phyloP scores from a whole-genome alignment of 805 yeast species.

The Cyberlindnera bimundalis region DNA sequence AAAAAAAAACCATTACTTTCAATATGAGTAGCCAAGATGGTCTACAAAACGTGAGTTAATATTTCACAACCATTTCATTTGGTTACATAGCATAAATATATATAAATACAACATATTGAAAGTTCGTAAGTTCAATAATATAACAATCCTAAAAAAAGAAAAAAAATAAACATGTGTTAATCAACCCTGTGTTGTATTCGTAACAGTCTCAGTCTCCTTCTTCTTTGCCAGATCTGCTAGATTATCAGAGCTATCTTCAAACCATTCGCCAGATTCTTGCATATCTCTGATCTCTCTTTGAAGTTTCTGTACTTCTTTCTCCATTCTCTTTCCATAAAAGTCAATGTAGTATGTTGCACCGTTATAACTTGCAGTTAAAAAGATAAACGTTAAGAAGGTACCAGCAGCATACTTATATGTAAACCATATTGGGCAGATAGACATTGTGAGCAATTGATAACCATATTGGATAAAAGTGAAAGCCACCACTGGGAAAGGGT shows the following conservation, averaged over 20 bases:
- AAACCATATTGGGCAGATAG: conserved; percentile 87
- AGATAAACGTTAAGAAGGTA: conserved; percentile 66
- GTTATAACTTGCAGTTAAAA: conserved; percentile 76
- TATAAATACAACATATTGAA: too few relatives aligned
- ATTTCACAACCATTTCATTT: too few relatives aligned
- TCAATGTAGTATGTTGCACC: conserved; percentile 96
- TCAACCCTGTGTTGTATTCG: too few relatives aligned
- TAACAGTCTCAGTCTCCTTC: neutral
- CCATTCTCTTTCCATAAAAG: conserved; percentile 84
- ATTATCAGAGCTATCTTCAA: conserved; percentile 16
- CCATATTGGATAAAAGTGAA: conserved; percentile 83
- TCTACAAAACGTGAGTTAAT: too few relatives aligned
- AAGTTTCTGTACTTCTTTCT: conserved; percentile 74
- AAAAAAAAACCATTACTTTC: too few relatives aligned
- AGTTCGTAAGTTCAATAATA: too few relatives aligned
- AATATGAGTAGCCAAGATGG: too few relatives aligned
- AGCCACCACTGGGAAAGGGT: conserved; percentile 80
- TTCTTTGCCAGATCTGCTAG: neutral
- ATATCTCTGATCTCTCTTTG: conserved; percentile 67
- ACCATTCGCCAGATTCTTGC: conserved; percentile 34
- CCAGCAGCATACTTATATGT: conserved; percentile 63
- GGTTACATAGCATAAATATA: too few relatives aligned
- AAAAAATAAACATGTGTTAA: too few relatives aligned
- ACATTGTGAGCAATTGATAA: conserved; percentile 85
- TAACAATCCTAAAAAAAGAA: too few relatives aligned